Conservation (phyloP, 1,284 basidiomycete species). For the Entoloma clypeatum region DNA sequence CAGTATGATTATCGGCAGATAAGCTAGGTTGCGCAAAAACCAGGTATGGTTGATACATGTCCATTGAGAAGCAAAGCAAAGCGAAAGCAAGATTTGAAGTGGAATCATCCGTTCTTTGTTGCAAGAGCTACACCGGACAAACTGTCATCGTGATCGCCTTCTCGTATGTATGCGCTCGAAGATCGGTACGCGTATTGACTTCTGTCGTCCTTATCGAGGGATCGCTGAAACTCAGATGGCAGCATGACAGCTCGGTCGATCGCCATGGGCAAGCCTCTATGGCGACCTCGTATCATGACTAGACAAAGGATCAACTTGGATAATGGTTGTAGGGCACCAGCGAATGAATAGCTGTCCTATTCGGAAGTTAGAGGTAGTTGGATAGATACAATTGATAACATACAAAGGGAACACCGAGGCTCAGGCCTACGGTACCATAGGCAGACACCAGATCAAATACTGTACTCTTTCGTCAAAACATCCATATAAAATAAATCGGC, state of each 20-base stretch:
- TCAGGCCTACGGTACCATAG: conserved; percentile 89
- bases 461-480: conserved; percentile 27
- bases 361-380: background rate
- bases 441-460: conserved; percentile 89
- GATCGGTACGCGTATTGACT: conserved; percentile 7
- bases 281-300: conserved; percentile 93
- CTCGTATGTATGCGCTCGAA: conserved; percentile 5
- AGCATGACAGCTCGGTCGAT: conserved; percentile 85
- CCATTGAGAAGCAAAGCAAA: too few species aligned
- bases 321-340: conserved; percentile 72
- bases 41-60: too few species aligned
- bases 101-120: too few species aligned
- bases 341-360: conserved; percentile 75
- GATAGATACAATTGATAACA: conserved; percentile 21
- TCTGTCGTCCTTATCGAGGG: conserved; percentile 17
- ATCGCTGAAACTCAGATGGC: conserved; percentile 51
- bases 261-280: conserved; percentile 84
- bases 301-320: conserved; percentile 84
- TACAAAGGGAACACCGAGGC: conserved; percentile 65
- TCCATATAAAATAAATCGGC: background rate
- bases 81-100: too few species aligned
- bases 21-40: too few species aligned
- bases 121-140: too few species aligned
- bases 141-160: conserved; percentile 9
- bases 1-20: too few species aligned